Base-by-base conservation (phyloP, 139 green algal species). In the Pseudopediastrum boryanum region DNA sequence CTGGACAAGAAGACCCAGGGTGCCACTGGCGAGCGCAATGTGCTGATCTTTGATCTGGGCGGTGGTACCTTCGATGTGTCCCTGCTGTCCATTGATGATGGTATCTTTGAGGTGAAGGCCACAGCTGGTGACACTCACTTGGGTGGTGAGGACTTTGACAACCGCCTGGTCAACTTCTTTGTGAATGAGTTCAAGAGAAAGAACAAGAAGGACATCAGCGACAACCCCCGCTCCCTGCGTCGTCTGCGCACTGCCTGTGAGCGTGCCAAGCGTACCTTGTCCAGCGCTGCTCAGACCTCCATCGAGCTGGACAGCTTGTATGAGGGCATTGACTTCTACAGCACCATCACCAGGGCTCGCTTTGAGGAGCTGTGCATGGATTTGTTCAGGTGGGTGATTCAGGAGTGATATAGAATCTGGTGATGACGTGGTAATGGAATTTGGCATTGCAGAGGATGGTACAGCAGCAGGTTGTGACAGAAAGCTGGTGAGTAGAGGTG, bases 321-420 rank as follows among this genome's bases (percentile, higher is more conserved):
- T 75, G 96, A 99, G 90, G 96, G 96, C 79, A 84, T 98, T 19
- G 96, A 99, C 89, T 99, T 99, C 84, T 96, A 96, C 91, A 92
- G 90, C 59, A 94, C 89, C 83, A 98, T 99, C 89, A 98, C 97
- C 23, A 91, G 96, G 44, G 96, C 95, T 2, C 93, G 95, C 62
- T 98, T 99, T 67, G 96, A 99, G 71, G 96, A 99, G 93, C 88
- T 99, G 43, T 94, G 92, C 93, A 99, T 99, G 95, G 96, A 99
- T 88, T 80, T 99, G 75, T 99, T 99, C 92, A 86, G 62, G 62
- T 70, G 62, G 5, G 58, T 9, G 58, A 29, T 42, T 16, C 48
- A 58, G 48, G 19, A 58, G n/a, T n/a, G n/a, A n/a, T n/a, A n/a
- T n/a, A n/a, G n/a, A n/a, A n/a, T n/a, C n/a, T n/a, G n/a, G n/a